Evolutionary conservation across 768 basidiomycete genomes (phyloP).

Genomic region (Sporobolomyces pararoseus): DNA sequence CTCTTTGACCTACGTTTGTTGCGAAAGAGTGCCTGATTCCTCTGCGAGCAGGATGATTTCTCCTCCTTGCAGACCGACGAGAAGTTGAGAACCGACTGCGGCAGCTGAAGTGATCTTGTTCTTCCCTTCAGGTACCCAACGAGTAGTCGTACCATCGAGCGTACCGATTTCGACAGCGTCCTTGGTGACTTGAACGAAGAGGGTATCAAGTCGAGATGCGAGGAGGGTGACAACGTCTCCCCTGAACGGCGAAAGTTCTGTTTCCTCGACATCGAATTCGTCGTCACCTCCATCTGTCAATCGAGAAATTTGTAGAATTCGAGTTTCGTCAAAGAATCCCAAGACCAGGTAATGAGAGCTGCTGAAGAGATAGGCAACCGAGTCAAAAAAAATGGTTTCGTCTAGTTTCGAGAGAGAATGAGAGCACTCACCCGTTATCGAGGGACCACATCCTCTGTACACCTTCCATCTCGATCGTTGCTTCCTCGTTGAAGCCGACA

Average conservation of each 20-base stretch:
- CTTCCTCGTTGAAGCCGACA: constrained; percentile 66
- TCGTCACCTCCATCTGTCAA: constrained; percentile 9
- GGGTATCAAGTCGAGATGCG: constrained; percentile 60
- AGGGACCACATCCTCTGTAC: constrained; percentile 60
- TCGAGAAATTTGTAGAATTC: constrained; percentile 22
- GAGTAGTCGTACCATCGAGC: constrained; percentile 47
- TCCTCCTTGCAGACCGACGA: constrained; percentile 42
- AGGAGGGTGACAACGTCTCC: constrained; percentile 61
- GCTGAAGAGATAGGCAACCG: background rate
- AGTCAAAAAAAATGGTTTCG: background rate
- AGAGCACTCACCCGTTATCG: background rate
- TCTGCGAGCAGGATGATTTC: constrained; percentile 58
- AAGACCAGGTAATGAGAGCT: constrained; percentile 31
- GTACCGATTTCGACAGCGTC: constrained; percentile 60
- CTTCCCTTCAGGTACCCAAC: constrained; percentile 18
- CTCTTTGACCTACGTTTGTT: constrained; percentile 15
- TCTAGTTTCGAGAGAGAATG: background rate
- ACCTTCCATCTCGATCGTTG: constrained; percentile 57
- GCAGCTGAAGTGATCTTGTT: constrained; percentile 39
- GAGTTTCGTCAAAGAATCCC: constrained; percentile 37
- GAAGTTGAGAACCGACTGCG: constrained; percentile 18
- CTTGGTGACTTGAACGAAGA: constrained; percentile 69
- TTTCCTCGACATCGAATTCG: constrained; percentile 52
- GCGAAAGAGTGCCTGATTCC: constrained; percentile 43
- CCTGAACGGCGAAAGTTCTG: constrained; percentile 54